Evolutionary conservation across 257 asterid genomes (phyloP).

Genomic region (Echium plantagineum): DNA sequence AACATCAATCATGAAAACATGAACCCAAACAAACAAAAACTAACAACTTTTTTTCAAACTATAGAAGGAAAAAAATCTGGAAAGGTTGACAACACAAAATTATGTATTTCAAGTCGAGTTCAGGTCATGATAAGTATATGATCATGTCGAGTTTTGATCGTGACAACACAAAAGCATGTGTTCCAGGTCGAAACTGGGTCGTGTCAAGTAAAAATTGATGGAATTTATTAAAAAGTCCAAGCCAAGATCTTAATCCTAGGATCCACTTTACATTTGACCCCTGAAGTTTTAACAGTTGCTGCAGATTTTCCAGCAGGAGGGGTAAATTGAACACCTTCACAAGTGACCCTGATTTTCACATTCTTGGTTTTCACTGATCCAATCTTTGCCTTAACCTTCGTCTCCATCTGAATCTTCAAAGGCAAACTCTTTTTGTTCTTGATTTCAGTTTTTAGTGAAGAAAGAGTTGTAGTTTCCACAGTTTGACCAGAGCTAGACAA

Average conservation of each 20-base stretch:
- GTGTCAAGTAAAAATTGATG: neutral
- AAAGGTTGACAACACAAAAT: too few species aligned
- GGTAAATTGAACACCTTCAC: conserved; percentile 42
- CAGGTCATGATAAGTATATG: too few species aligned
- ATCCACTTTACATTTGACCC: conserved; percentile 57
- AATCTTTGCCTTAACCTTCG: conserved; percentile 53
- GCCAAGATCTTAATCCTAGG: conserved; percentile 58
- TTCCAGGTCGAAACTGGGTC: too few species aligned
- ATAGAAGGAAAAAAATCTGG: too few species aligned
- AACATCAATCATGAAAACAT: neutral
- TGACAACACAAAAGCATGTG: too few species aligned
- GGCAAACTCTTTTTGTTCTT: conserved; percentile 41
- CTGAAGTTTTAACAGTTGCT: conserved; percentile 29
- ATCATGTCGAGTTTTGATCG: neutral
- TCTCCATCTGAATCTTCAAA: conserved; percentile 46
- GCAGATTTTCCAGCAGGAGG: conserved; percentile 48
- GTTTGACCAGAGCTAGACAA: conserved; percentile 29
- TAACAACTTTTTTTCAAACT: too few species aligned
- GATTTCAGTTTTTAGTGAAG: conserved; percentile 40
- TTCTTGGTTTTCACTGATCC: conserved; percentile 56
- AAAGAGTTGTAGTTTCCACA: conserved; percentile 32
- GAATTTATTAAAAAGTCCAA: conserved; percentile 51
- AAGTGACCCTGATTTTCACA: conserved; percentile 47
- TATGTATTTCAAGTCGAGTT: too few species aligned
- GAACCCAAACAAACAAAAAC: neutral